Evolutionary conservation across 2,329 filamentous ascomycete species (phyloP), one percentile per base, ranked within the genome.

Genomic region (Stemphylium vesicarium): DNA sequence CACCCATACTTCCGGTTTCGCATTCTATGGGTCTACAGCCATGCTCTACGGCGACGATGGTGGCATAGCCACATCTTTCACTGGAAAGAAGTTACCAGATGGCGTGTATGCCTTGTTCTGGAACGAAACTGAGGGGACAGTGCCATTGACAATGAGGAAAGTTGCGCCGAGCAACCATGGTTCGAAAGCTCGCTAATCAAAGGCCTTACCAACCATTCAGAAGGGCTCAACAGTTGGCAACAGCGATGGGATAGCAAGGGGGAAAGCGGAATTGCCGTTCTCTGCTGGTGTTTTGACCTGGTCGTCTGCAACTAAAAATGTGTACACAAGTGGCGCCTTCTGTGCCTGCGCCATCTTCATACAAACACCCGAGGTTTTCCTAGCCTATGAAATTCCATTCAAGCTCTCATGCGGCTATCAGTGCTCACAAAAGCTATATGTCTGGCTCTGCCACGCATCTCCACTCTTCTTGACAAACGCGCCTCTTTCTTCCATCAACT

Each of bases 361-460:
- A 11, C 26, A 29, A 11, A 10, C 26, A 10, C 5, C 10, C 11
- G 26, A 29, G 9, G 9, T 10, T 11, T 29, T 9, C 26, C 9
- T 29, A 29, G 26, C 9, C 8, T 11, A 7, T 4, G 26, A 29
- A 29, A 29, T 29, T 9, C 11, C 26, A 29, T 29, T 29, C 2
- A 29, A 29, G 5, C 4, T 15, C 7, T 20, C 6, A 32, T n/a
- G 16, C 7, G 4, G 4, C 42, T 15, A 32, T 42, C 18, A 64
- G 35, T 64, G 62, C 41, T 64, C 60, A 47, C 62, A 61, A 35
- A 63, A 63, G 29, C 15, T 58, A 24, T 61, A 64, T 9, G 26
- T 43, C 13, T 50, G 18, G 5, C 13, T 1, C 20, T 50, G 38
- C 59, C 50, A 57, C 6, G 5, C 42, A 4, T 47, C 4, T 7